Percentiles rank a stretch among this genome's conserved stretches.
phyloP scores from a whole-genome alignment of 208 protist species.

The Crithidia acanthocephali region DNA sequence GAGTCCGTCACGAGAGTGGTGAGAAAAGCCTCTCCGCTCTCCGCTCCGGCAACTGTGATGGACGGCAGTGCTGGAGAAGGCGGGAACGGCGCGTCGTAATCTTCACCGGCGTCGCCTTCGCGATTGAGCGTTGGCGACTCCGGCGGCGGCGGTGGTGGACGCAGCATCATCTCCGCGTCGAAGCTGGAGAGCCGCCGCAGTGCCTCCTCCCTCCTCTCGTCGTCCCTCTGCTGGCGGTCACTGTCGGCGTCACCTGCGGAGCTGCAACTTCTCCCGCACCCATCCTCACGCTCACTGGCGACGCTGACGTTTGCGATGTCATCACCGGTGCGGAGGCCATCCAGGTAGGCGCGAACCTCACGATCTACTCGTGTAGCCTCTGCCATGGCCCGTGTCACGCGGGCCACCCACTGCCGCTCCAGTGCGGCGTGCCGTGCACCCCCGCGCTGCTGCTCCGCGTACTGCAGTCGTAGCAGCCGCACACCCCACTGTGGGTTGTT shows the following conservation, averaged over 20 bases:
- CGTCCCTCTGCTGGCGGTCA: background rate
- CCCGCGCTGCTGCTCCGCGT: conserved; percentile 20
- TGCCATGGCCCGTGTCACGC: conserved; percentile 13
- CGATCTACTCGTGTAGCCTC: conserved; percentile 23
- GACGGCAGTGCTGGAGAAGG: background rate
- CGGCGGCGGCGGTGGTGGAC: background rate
- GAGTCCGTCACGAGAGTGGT: no score
- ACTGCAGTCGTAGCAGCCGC: conserved; percentile 34
- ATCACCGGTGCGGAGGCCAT: conserved; percentile 25
- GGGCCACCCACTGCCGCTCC: conserved; percentile 25
- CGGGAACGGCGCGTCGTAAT: background rate
- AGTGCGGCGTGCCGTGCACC: conserved; percentile 25
- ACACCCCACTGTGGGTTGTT: conserved; percentile 32
- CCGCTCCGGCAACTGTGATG: background rate
- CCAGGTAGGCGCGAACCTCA: conserved; percentile 30
- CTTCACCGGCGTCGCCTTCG: background rate
- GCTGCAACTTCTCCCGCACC: background rate
- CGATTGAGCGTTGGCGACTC: background rate
- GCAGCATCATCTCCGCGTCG: background rate
- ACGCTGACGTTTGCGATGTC: conserved; percentile 1
- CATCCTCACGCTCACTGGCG: background rate
- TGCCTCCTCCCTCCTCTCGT: background rate
- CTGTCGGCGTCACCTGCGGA: background rate
- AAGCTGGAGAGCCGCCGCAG: background rate
- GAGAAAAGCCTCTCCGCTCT: background rate